Percentiles rank a stretch among this genome's conserved stretches.
phyloP scores from a whole-genome alignment of 257 asterid species.

The Leptodermis oblonga region DNA sequence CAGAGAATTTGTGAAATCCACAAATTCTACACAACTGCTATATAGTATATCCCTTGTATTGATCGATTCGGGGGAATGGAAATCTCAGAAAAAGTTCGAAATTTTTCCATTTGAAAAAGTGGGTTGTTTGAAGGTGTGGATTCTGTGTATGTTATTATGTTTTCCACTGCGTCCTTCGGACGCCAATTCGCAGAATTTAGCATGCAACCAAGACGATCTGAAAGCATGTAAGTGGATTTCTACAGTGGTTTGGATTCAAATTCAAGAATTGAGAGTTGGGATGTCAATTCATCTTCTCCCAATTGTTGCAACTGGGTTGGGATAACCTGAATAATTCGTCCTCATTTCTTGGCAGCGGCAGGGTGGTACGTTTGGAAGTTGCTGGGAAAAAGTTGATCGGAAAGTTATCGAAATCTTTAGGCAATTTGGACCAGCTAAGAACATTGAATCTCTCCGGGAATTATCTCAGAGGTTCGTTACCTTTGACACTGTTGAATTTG shows the following conservation, averaged over 20 bases:
- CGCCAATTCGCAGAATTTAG: slow-evolving; percentile 36
- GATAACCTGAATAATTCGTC: no score
- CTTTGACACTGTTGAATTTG: slow-evolving; percentile 48
- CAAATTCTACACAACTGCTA: no score
- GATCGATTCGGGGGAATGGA: no score
- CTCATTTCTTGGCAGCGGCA: slow-evolving; percentile 30
- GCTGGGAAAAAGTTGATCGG: slow-evolving; percentile 38
- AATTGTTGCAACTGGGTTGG: slow-evolving; percentile 68
- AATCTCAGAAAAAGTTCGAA: no score
- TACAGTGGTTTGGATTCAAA: slow-evolving; percentile 32
- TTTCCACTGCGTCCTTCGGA: slow-evolving; percentile 17
- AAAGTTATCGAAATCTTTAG: slow-evolving; percentile 43
- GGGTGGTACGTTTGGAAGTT: slow-evolving; percentile 62
- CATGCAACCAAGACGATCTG: slow-evolving; percentile 52
- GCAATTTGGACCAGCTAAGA: slow-evolving; percentile 55
- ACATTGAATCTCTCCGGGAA: slow-evolving; percentile 65
- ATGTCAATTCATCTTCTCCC: slow-evolving; percentile 29
- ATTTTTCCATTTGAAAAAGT: slow-evolving; percentile 21
- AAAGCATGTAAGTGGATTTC: slow-evolving; percentile 43
- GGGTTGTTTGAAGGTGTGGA: slow-evolving; percentile 27
- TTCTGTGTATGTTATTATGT: slow-evolving; percentile 27
- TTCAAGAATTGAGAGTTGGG: slow-evolving; percentile 46
- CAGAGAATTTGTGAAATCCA: no score
- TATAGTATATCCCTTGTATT: no score
- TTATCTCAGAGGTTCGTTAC: slow-evolving; percentile 47